Evolutionary conservation across 805 yeast genomes (phyloP).

Genomic region (Ogataea siamensis): DNA sequence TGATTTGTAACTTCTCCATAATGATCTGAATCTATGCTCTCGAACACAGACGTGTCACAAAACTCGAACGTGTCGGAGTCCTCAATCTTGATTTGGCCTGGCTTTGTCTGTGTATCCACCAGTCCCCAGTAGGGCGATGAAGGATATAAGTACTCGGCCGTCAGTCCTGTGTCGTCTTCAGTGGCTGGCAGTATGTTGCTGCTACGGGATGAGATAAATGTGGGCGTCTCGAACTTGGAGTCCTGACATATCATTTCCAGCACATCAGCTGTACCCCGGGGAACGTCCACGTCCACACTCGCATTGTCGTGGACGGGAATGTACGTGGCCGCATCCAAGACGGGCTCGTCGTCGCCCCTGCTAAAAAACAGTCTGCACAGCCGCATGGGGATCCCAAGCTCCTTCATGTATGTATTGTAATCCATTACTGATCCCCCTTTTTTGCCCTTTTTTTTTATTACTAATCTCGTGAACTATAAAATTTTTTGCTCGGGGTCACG

Average conservation of each 20-base stretch:
- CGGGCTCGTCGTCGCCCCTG: not conserved
- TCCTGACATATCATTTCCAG: slow-evolving; percentile 12
- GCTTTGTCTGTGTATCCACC: not conserved
- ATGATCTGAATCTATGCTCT: slow-evolving; percentile 10
- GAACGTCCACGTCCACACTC: too few species aligned
- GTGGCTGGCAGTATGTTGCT: slow-evolving; percentile 8
- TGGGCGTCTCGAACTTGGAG: slow-evolving; percentile 14
- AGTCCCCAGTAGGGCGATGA: slow-evolving; percentile 9
- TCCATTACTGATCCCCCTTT: slow-evolving; percentile 14
- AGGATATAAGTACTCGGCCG: slow-evolving; percentile 10
- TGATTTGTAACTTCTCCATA: slow-evolving; percentile 10
- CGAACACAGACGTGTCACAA: slow-evolving; percentile 13
- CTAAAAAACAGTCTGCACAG: slow-evolving; percentile 9
- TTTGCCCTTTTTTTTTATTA: not conserved
- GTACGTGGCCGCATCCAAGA: too few species aligned
- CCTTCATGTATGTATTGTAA: slow-evolving; percentile 8
- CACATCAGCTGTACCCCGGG: slow-evolving; percentile 7
- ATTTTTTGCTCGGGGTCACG: slow-evolving; percentile 14
- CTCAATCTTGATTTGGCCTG: slow-evolving; percentile 1
- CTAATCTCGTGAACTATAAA: slow-evolving; percentile 1
- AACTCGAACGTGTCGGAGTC: slow-evolving; percentile 4
- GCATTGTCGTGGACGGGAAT: not conserved
- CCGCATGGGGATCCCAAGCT: slow-evolving; percentile 9
- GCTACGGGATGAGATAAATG: slow-evolving; percentile 12
- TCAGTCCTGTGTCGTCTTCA: slow-evolving; percentile 6